Percentiles rank a stretch among this genome's conserved stretches.
Conservation (phyloP, 441 rosid species). For the Pelargonium citronellum region DNA sequence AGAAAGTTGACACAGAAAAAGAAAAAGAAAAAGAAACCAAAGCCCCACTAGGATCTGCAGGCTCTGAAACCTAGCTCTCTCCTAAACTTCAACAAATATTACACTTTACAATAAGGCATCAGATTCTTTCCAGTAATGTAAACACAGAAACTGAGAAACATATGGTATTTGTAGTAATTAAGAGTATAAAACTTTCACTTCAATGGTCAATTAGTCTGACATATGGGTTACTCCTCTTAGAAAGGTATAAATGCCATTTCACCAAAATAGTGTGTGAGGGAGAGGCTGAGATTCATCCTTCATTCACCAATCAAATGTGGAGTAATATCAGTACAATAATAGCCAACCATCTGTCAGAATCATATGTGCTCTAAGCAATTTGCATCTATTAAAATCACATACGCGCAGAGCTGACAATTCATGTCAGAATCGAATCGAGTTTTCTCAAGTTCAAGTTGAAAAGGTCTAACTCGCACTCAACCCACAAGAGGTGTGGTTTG, state of each 20-base stretch:
- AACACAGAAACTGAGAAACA: neutral
- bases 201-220: neutral
- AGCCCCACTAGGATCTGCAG: slow-evolving; percentile 14
- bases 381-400: neutral
- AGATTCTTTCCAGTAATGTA: slow-evolving; percentile 14
- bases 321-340: neutral
- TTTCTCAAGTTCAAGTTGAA: too few species aligned
- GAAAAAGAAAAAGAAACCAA: neutral
- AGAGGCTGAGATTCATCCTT: neutral
- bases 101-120: slow-evolving; percentile 20
- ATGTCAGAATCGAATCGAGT: too few species aligned
- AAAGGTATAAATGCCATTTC: neutral
- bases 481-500: too few species aligned
- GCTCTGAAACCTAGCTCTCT: slow-evolving; percentile 9
- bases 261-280: neutral
- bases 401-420: neutral
- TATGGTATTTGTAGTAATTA: neutral
- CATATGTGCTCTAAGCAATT: neutral
- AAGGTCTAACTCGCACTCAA: too few species aligned
- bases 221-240: neutral
- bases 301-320: neutral
- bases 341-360: neutral
- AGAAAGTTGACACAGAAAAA: neutral
- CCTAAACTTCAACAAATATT: neutral
- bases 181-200: neutral